Evolutionary conservation across 371 early-diverging fungal species (phyloP), one percentile per base, ranked within the genome.

Genomic region (Mucor circinelloides): DNA sequence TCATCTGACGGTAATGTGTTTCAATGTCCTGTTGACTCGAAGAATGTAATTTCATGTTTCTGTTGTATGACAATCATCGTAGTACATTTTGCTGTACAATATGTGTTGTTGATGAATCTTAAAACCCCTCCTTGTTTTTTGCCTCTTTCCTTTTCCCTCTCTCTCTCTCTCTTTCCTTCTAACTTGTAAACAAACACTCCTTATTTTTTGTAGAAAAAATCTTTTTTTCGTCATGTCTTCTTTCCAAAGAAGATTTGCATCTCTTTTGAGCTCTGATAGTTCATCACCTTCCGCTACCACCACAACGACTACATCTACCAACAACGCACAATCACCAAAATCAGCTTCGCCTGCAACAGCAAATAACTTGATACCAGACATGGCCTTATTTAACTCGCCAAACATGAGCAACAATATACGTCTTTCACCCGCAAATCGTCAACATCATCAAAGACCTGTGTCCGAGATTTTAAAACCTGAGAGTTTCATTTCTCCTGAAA

Each of bases 391-490:
- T 17, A 38, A 28, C 32, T 23, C 30, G 5, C 2, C 40, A 23
- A 40, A 36, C 55, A 66, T 38, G 7, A 21, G 34, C 7, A 19
- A 40, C 9, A 15, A 40, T 40, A 9, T 30, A n/a, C 15, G 38
- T 34, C 25, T 65, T 17, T 32, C 65, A 21, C 30, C 40, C 6
- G 32, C 25, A 46, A 15, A 57, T 32, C 73, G 60, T 38, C 70
- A 34, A 34, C 34, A 69, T 28, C 66, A 72, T 52, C 73, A 75
- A 62, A 68, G 79, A 7, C 79, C 79, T 19, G 68, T 76, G n/a
- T 80, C 81, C 63, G 81, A 80, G 63, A 71, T 80, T 17, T 61
- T 80, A 9, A 71, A 73, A 56, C 76, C 72, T 34, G 79, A 71
- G 15, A 80, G 67, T 61, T 73, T 67, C 46, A 66, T 69, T 36